Conservation (phyloP, 1,139 yeast genomes). For the Geotrichum bryndzae region DNA sequence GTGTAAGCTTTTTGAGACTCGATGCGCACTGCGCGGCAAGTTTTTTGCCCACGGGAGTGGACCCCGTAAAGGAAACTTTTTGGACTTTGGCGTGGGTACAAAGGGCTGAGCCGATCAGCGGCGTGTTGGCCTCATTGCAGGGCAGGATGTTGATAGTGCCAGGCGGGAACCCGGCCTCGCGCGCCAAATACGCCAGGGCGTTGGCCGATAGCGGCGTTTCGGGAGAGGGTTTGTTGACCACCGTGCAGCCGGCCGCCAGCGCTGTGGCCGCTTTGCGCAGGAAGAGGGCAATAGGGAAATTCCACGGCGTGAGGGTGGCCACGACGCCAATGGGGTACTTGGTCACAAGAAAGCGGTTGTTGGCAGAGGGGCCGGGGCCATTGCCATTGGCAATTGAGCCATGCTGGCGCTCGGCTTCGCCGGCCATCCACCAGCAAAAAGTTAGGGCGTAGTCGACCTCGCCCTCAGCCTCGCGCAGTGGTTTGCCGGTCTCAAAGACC, state of each 20-base stretch:
- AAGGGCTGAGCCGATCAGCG: conserved; percentile 65
- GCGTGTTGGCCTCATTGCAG: conserved; percentile 65
- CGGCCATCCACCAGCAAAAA: conserved; percentile 40
- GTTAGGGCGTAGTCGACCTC: conserved; percentile 38
- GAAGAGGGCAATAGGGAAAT: conserved; percentile 75
- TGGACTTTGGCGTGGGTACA: conserved; percentile 60
- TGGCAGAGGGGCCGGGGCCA: conserved; percentile 72
- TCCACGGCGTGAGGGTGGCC: conserved; percentile 81
- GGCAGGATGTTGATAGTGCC: conserved; percentile 72
- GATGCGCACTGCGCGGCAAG: conserved; percentile 50
- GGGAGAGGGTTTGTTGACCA: conserved; percentile 74
- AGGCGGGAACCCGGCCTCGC: conserved; percentile 69
- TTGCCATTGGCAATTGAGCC: conserved; percentile 52
- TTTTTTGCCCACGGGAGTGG: conserved; percentile 68
- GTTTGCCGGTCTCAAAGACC: conserved; percentile 63
- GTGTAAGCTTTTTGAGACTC: conserved; percentile 55
- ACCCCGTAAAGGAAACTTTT: conserved; percentile 79
- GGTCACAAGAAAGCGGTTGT: conserved; percentile 36
- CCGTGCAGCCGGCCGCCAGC: conserved; percentile 71
- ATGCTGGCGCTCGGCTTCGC: conserved; percentile 40
- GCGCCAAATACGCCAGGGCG: conserved; percentile 52
- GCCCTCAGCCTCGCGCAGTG: conserved; percentile 39
- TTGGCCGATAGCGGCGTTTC: conserved; percentile 75
- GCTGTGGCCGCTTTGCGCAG: conserved; percentile 84
- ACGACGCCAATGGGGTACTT: conserved; percentile 69